Percentiles rank a stretch among this genome's conserved stretches.
These are phyloP conservation scores for Alternaria sp. DNA, from an alignment of 2,329 filamentous ascomycete genomes.

Conservation along the genomic window DNA sequence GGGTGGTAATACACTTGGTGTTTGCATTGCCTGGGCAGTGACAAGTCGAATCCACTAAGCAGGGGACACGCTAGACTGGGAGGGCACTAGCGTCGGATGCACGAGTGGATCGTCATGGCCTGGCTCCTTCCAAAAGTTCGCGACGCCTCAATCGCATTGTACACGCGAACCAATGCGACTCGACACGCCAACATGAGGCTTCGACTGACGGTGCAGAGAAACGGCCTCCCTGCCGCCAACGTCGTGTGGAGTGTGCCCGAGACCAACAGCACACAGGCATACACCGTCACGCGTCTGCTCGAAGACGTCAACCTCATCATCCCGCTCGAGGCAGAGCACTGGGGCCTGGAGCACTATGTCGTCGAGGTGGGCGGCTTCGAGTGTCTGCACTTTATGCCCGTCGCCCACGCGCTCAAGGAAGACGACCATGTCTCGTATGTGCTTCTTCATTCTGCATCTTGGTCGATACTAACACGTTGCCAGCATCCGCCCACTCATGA, in stretches of 20 bases:
- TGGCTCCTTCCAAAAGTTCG: conserved; percentile 15
- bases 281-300: conserved; percentile 77
- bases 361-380: conserved; percentile 84
- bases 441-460: not conserved
- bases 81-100: not conserved
- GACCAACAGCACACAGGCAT: conserved; percentile 39
- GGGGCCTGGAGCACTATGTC: conserved; percentile 89
- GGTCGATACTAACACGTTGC: conserved; percentile 5
- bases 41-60: not conserved
- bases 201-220: conserved; percentile 48
- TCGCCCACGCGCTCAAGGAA: conserved; percentile 75
- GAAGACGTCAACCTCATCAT: conserved; percentile 80
- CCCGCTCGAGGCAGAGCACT: conserved; percentile 80
- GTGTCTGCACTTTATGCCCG: conserved; percentile 82
- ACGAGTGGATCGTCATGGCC: conserved; percentile 6
- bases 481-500: conserved; percentile 80
- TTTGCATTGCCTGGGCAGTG: conserved; percentile 1
- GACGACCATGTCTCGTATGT: conserved; percentile 84
- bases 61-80: conserved; percentile 1
- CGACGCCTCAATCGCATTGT: not conserved
- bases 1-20: conserved; percentile 3
- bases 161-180: conserved; percentile 10
- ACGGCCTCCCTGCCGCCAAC: conserved; percentile 49
- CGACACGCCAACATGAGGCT: conserved; percentile 44
- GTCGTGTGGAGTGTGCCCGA: conserved; percentile 49